These are phyloP conservation scores for Tolypocladium sp. DNA, from an alignment of 2,329 filamentous ascomycete species.

Conservation along the genomic window DNA sequence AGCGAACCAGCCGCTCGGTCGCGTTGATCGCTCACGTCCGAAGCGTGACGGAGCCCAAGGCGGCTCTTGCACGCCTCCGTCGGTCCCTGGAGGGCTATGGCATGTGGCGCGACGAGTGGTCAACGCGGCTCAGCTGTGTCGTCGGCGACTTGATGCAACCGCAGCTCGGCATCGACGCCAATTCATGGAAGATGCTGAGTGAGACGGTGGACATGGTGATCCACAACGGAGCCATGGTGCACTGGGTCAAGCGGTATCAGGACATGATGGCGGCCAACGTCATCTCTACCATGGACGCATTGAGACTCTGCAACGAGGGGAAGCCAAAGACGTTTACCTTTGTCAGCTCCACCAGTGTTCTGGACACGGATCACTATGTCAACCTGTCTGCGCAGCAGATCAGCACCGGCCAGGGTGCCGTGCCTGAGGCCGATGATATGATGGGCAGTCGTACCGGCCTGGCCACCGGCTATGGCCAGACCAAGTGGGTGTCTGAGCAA, in stretches of 20 bases:
- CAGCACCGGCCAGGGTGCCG: slow-evolving; percentile 48
- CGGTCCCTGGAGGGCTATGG: slow-evolving; percentile 67
- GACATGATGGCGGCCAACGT: slow-evolving; percentile 69
- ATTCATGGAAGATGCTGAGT: slow-evolving; percentile 55
- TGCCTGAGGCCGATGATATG: slow-evolving; percentile 71
- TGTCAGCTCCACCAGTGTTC: slow-evolving; percentile 66
- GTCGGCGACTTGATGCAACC: slow-evolving; percentile 66
- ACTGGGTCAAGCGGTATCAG: slow-evolving; percentile 76
- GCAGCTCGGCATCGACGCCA: slow-evolving; percentile 60
- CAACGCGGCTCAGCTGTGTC: slow-evolving; percentile 54
- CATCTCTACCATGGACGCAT: slow-evolving; percentile 64
- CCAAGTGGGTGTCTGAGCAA: slow-evolving; percentile 68
- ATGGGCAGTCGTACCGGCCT: slow-evolving; percentile 67
- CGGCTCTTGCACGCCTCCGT: slow-evolving; percentile 35
- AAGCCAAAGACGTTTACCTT: slow-evolving; percentile 72
- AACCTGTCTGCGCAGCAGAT: slow-evolving; percentile 49
- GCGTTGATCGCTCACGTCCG: slow-evolving; percentile 67
- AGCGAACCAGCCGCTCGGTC: slow-evolving; percentile 25
- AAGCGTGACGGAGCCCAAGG: slow-evolving; percentile 40
- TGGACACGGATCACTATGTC: slow-evolving; percentile 78
- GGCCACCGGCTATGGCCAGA: slow-evolving; percentile 82
- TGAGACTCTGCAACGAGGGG: slow-evolving; percentile 66
- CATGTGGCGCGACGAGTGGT: slow-evolving; percentile 67
- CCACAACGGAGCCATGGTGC: slow-evolving; percentile 74
- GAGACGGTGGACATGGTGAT: slow-evolving; percentile 63